These are phyloP conservation scores for Leccinum imitatum DNA, from an alignment of 768 basidiomycete genomes.

Conservation along the genomic window DNA sequence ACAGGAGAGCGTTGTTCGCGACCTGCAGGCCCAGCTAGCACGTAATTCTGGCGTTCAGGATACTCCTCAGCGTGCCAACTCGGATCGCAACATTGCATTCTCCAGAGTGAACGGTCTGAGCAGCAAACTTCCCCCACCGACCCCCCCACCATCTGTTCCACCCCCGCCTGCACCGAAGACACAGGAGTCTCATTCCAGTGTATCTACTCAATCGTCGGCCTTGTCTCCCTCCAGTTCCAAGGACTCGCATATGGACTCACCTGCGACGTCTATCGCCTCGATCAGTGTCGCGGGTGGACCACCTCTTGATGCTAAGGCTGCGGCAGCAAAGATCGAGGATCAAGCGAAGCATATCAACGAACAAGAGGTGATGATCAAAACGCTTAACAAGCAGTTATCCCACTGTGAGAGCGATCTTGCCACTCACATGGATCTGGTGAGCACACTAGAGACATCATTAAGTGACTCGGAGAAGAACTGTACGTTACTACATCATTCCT, in stretches of 20 bases:
- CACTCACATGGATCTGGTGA: conserved; percentile 87
- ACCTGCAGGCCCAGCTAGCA: conserved; percentile 71
- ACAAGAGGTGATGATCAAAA: conserved; percentile 90
- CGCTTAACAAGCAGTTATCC: conserved; percentile 88
- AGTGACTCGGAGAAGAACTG: conserved; percentile 92
- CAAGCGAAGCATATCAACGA: conserved; percentile 77
- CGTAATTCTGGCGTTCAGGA: conserved; percentile 46
- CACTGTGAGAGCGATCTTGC: conserved; percentile 92
- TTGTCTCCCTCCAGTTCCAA: conserved; percentile 59
- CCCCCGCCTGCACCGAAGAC: conserved; percentile 75
- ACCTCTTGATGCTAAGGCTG: conserved; percentile 52
- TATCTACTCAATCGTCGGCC: conserved; percentile 61
- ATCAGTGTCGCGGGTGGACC: conserved; percentile 36
- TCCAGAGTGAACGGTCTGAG: conserved; percentile 61
- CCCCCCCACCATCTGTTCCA: conserved; percentile 76
- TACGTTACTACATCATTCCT: conserved; percentile 42
- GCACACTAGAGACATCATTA: conserved; percentile 78
- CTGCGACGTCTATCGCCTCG: conserved; percentile 57
- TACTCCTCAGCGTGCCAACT: conserved; percentile 49
- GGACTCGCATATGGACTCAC: conserved; percentile 70
- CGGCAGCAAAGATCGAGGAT: conserved; percentile 60
- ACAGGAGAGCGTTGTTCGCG: conserved; percentile 69
- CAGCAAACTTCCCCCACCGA: conserved; percentile 81
- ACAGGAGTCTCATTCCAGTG: conserved; percentile 53
- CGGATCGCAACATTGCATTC: conserved; percentile 55